Conservation (phyloP, 805 yeast species). For the Candida oleophila region DNA sequence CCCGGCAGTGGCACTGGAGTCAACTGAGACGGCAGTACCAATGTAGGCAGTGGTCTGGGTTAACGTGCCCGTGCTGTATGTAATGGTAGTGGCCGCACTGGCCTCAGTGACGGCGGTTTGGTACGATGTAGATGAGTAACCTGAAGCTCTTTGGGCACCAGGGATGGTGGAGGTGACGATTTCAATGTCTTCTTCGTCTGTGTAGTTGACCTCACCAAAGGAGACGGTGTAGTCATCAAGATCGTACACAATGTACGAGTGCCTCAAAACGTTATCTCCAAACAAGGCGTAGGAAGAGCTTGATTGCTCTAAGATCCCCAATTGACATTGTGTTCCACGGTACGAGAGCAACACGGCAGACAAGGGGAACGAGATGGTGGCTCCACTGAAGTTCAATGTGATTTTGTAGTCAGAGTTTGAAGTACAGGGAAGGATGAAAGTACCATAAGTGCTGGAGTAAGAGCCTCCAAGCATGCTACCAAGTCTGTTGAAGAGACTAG, state of each 20-base stretch:
- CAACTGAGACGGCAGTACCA: conserved; percentile 10
- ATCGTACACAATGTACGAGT: conserved; percentile 65
- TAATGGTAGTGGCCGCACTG: conserved; percentile 1
- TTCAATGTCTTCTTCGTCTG: conserved; percentile 42
- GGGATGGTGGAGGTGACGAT: conserved; percentile 48
- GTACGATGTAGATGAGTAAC: conserved; percentile 38
- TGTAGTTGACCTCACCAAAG: conserved; percentile 38
- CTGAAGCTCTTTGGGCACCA: conserved; percentile 48
- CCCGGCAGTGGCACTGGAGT: background rate
- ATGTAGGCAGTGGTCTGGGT: conserved; percentile 14
- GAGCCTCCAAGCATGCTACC: conserved; percentile 41
- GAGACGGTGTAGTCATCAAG: conserved; percentile 57
- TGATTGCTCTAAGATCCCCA: conserved; percentile 25
- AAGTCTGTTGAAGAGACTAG: conserved; percentile 27
- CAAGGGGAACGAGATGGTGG: conserved; percentile 50
- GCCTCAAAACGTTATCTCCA: conserved; percentile 66
- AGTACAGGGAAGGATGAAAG: conserved; percentile 48
- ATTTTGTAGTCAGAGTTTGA: conserved; percentile 20
- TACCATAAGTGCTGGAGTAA: conserved; percentile 41
- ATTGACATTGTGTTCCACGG: conserved; percentile 18
- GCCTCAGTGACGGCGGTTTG: conserved; percentile 4
- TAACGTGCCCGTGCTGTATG: conserved; percentile 2
- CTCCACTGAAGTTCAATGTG: conserved; percentile 58
- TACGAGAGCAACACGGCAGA: conserved; percentile 23
- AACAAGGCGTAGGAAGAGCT: conserved; percentile 33